Percentiles rank a stretch among this genome's conserved stretches.
phyloP scores from a whole-genome alignment of 2,329 filamentous ascomycete genomes.

The Curvularia eragrostidis region DNA sequence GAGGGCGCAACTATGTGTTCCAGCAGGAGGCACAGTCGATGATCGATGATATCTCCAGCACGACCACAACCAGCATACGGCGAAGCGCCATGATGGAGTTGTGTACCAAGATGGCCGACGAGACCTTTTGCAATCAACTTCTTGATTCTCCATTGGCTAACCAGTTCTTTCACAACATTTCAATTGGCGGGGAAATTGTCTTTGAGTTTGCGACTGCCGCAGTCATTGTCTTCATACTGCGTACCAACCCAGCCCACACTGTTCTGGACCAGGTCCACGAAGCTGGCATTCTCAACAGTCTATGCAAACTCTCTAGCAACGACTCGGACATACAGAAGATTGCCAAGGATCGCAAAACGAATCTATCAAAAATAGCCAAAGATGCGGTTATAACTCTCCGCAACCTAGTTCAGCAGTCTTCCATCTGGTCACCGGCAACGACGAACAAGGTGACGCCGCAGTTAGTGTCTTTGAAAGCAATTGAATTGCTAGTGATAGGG shows the following conservation, averaged over 20 bases:
- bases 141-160: conserved; percentile 75
- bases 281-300: conserved; percentile 62
- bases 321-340: conserved; percentile 64
- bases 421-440: conserved; percentile 65
- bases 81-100: conserved; percentile 64
- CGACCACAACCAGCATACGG: conserved; percentile 50
- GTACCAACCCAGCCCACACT: conserved; percentile 66
- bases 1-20: conserved; percentile 64
- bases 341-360: conserved; percentile 69
- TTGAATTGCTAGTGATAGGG: conserved; percentile 65
- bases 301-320: conserved; percentile 62
- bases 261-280: conserved; percentile 64
- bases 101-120: conserved; percentile 62
- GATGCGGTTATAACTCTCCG: conserved; percentile 64
- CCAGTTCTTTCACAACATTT: conserved; percentile 68
- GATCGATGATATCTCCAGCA: conserved; percentile 65
- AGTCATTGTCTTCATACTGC: conserved; percentile 68
- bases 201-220: conserved; percentile 69
- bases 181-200: conserved; percentile 51
- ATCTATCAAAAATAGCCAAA: conserved; percentile 71
- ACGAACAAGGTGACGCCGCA: conserved; percentile 66
- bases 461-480: conserved; percentile 66
- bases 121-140: conserved; percentile 72
- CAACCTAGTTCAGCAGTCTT: conserved; percentile 58
- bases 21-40: conserved; percentile 62